These are phyloP conservation scores for Tagetes erecta DNA, from an alignment of 129 eudicot species.

Conservation along the genomic window DNA sequence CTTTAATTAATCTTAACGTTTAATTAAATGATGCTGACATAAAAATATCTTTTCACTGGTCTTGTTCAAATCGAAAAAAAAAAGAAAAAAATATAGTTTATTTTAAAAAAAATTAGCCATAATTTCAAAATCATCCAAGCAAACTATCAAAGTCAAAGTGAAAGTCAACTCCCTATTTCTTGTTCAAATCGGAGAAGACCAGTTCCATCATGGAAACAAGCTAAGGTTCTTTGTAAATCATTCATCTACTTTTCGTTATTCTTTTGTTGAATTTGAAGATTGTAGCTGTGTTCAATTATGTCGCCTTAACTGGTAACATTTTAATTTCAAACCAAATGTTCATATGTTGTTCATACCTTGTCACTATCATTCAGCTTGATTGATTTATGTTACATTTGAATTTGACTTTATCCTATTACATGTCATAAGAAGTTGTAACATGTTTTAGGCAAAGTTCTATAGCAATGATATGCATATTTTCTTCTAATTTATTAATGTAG, in stretches of 20 bases:
- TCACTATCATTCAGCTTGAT: conserved; percentile 9
- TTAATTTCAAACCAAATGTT: neutral
- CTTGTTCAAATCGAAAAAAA: neutral
- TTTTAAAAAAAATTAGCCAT: no score
- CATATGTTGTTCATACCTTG: neutral
- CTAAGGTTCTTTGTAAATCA: conserved; percentile 17
- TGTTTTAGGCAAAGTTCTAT: neutral
- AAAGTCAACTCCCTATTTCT: neutral
- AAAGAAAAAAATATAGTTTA: no score
- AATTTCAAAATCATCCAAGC: neutral
- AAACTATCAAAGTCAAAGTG: neutral
- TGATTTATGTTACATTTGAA: conserved; percentile 8
- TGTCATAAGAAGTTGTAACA: neutral
- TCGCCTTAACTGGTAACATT: no score
- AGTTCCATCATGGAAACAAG: neutral
- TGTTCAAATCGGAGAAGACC: neutral
- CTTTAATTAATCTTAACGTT: no score
- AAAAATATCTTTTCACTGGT: no score
- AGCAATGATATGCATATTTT: no score
- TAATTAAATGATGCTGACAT: no score
- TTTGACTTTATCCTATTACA: neutral
- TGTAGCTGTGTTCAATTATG: neutral
- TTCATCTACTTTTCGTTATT: neutral
- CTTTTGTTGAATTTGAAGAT: neutral
- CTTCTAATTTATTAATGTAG: no score